A percentile compares a stretch with the other conserved stretches of the same genome.
phyloP scores from a whole-genome alignment of 169 alveolate species.

The Eimeria necatrix region DNA sequence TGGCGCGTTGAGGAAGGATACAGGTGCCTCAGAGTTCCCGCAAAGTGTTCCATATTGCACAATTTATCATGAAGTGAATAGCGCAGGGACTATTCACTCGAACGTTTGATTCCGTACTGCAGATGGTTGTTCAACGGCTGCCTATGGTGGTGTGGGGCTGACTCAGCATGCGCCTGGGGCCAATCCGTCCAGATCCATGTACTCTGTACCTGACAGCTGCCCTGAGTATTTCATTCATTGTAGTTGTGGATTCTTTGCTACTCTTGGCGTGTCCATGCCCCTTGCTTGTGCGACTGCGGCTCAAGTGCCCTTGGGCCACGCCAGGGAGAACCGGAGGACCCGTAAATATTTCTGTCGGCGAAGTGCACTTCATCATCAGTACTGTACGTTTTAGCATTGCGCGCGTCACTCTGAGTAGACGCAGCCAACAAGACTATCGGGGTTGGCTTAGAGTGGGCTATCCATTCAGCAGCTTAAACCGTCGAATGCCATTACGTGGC shows the following conservation, averaged over 20 bases:
- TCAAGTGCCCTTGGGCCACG: conserved; percentile 44
- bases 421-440: not conserved
- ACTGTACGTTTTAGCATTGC: not conserved
- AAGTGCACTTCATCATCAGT: conserved; percentile 20
- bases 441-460: not conserved
- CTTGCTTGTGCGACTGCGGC: conserved; percentile 35
- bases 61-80: too few relatives aligned
- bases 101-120: not conserved
- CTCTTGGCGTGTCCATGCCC: conserved; percentile 56
- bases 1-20: too few relatives aligned
- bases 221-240: not conserved
- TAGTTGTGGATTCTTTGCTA: conserved; percentile 19
- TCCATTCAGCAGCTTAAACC: not conserved
- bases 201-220: conserved; percentile 65
- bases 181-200: conserved; percentile 29
- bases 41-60: too few relatives aligned
- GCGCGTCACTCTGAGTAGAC: conserved; percentile 29
- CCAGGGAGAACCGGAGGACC: conserved; percentile 33
- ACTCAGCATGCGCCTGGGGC: conserved; percentile 51
- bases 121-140: conserved; percentile 43
- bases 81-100: not conserved
- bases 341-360: not conserved
- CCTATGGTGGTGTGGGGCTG: conserved; percentile 71
- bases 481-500: conserved; percentile 24
- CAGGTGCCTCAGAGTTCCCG: too few relatives aligned